These are phyloP conservation scores for Cadophora luteo-olivacea DNA, from an alignment of 2,329 filamentous ascomycete species.

Conservation along the genomic window DNA sequence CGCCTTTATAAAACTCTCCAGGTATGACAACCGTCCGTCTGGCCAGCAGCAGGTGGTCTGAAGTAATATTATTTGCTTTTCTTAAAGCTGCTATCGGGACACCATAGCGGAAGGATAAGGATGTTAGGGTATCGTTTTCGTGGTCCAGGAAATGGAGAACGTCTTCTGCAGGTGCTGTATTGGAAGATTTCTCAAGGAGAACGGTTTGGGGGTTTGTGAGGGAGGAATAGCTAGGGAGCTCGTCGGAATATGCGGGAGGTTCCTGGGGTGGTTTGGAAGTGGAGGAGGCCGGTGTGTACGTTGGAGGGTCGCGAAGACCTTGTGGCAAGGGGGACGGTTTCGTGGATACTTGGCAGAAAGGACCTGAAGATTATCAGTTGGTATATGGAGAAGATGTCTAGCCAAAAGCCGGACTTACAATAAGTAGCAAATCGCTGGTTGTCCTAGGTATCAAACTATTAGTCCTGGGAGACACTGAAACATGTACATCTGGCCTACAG, in stretches of 20 bases:
- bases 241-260: slow-evolving; percentile 43
- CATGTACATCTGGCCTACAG: slow-evolving; percentile 51
- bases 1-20: slow-evolving; percentile 70
- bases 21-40: slow-evolving; percentile 76
- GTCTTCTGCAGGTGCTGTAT: slow-evolving; percentile 57
- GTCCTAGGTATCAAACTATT: slow-evolving; percentile 29
- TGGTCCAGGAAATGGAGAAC: slow-evolving; percentile 78
- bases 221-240: slow-evolving; percentile 38
- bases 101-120: slow-evolving; percentile 73
- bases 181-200: slow-evolving; percentile 34
- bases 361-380: slow-evolving; percentile 48
- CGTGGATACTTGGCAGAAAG: slow-evolving; percentile 78
- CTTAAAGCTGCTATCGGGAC: slow-evolving; percentile 70
- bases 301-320: slow-evolving; percentile 71
- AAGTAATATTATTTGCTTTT: slow-evolving; percentile 71
- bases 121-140: slow-evolving; percentile 68
- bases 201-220: slow-evolving; percentile 23
- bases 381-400: neutral
- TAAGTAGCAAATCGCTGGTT: slow-evolving; percentile 49
- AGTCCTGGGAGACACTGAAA: neutral
- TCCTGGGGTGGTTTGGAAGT: slow-evolving; percentile 47
- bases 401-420: slow-evolving; percentile 46
- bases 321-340: slow-evolving; percentile 65
- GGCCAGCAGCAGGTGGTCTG: slow-evolving; percentile 73
- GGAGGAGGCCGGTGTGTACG: slow-evolving; percentile 56